These are phyloP conservation scores for Ottelia alismoides DNA, from an alignment of 106 monocot species.

Conservation along the genomic window DNA sequence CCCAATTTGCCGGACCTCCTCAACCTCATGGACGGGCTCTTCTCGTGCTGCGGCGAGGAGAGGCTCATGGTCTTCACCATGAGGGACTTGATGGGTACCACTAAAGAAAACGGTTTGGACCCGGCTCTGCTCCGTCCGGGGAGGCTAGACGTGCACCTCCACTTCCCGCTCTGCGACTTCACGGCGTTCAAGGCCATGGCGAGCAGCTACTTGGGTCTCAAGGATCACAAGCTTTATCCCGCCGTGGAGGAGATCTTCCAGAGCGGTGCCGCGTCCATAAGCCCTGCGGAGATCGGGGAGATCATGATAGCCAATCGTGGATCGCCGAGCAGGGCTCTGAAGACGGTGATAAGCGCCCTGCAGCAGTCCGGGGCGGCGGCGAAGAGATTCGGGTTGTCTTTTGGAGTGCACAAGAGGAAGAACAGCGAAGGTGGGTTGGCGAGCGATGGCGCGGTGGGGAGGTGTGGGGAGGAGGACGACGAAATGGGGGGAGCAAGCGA, in stretches of 20 bases:
- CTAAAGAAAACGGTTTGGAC: constrained; percentile 4
- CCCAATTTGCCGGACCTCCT: no score
- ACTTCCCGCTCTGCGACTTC: no score
- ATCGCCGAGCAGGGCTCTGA: constrained; percentile 45
- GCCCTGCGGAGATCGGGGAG: constrained; percentile 45
- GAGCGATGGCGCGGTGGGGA: constrained; percentile 3
- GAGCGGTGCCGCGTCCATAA: constrained; percentile 17
- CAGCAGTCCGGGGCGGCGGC: constrained; percentile 1
- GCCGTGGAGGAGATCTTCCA: no score
- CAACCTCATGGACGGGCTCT: no score
- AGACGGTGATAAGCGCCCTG: constrained; percentile 31
- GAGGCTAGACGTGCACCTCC: constrained; percentile 34
- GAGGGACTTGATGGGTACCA: constrained; percentile 43
- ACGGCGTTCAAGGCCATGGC: no score
- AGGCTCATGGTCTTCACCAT: no score
- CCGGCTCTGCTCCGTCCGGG: constrained; percentile 32
- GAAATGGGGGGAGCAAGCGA: constrained; percentile 5
- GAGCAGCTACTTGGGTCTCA: no score
- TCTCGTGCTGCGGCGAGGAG: no score
- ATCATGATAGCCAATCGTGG: constrained; percentile 44
- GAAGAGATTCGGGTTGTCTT: neutral
- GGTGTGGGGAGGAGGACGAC: constrained; percentile 1
- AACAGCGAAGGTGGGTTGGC: constrained; percentile 5
- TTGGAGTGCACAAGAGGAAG: no score
- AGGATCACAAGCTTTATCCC: no score